phyloP scores from a whole-genome alignment of 179 eudicot species.

The Nepenthes alata region DNA sequence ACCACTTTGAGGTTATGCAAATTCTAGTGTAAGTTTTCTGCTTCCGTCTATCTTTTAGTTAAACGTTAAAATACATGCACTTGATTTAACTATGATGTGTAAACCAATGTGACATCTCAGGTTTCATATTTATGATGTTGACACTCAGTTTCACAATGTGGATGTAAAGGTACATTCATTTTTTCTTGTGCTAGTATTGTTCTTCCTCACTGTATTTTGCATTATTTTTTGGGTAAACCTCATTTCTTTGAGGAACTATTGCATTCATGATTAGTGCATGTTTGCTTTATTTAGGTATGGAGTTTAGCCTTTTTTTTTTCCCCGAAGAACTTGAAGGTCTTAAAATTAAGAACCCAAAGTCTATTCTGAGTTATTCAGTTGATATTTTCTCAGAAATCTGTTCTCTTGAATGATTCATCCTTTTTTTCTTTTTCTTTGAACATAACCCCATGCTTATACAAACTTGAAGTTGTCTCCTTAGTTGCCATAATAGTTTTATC shows the following conservation, averaged over 20 bases:
- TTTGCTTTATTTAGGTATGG: neutral
- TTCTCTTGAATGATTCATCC: too few species aligned
- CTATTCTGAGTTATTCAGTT: too few species aligned
- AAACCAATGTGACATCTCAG: conserved; percentile 30
- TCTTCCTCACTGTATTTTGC: too few species aligned
- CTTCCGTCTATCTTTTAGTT: neutral
- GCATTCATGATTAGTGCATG: conserved; percentile 1
- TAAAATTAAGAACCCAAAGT: too few species aligned
- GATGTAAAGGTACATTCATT: conserved; percentile 59
- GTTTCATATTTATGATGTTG: conserved; percentile 88
- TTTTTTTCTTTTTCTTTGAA: too few species aligned
- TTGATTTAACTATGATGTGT: conserved; percentile 4
- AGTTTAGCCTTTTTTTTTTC: neutral
- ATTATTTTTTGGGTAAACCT: too few species aligned
- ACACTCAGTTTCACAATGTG: conserved; percentile 62
- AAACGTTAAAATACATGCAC: neutral
- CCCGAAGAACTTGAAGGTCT: too few species aligned
- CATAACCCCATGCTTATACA: too few species aligned
- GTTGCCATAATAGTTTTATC: too few species aligned
- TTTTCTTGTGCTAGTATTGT: neutral
- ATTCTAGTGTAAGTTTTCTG: conserved; percentile 69
- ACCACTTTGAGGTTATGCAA: conserved; percentile 89
- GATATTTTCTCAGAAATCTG: too few species aligned
- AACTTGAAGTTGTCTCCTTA: too few species aligned
- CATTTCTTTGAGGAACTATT: neutral